These are phyloP conservation scores for Fusarium piperis DNA, from an alignment of 2,329 filamentous ascomycete species.

Conservation along the genomic window DNA sequence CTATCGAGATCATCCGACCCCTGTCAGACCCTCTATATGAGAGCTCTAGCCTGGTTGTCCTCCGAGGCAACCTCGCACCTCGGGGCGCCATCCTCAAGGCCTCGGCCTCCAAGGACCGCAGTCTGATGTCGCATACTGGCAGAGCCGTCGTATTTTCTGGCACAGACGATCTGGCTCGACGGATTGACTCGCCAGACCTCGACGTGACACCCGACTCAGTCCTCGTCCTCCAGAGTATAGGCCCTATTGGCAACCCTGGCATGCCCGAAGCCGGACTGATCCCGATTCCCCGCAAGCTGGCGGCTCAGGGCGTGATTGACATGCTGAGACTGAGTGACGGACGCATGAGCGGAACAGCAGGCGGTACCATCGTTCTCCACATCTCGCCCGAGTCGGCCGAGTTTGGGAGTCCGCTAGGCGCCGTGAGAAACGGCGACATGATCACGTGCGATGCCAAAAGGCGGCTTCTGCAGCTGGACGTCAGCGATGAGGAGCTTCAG, in stretches of 20 bases:
- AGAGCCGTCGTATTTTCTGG: slow-evolving; percentile 73
- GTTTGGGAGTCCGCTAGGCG: slow-evolving; percentile 79
- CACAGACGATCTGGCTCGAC: slow-evolving; percentile 77
- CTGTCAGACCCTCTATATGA: slow-evolving; percentile 74
- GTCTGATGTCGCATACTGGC: slow-evolving; percentile 57
- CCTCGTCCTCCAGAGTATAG: slow-evolving; percentile 86
- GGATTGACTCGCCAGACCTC: slow-evolving; percentile 66
- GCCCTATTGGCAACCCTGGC: slow-evolving; percentile 87
- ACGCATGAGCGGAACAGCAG: slow-evolving; percentile 84
- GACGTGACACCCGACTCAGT: slow-evolving; percentile 70
- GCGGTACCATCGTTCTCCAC: slow-evolving; percentile 90
- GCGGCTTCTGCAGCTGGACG: slow-evolving; percentile 65
- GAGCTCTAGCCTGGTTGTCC: slow-evolving; percentile 82
- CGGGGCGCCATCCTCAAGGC: slow-evolving; percentile 89
- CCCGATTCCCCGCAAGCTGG: slow-evolving; percentile 78
- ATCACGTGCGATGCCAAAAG: slow-evolving; percentile 81
- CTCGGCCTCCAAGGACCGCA: slow-evolving; percentile 82
- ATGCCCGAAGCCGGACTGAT: slow-evolving; percentile 85
- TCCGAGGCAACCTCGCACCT: slow-evolving; percentile 85
- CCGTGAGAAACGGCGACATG: slow-evolving; percentile 79
- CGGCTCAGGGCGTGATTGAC: slow-evolving; percentile 78
- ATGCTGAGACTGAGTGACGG: slow-evolving; percentile 89
- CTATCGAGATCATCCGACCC: slow-evolving; percentile 67
- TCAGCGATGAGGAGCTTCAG: slow-evolving; percentile 75
- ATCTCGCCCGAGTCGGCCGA: slow-evolving; percentile 84